Percentiles rank a stretch among this genome's conserved stretches.
phyloP scores from a whole-genome alignment of 192 early-diverging fungal genomes.

The Coemansia aciculifera region DNA sequence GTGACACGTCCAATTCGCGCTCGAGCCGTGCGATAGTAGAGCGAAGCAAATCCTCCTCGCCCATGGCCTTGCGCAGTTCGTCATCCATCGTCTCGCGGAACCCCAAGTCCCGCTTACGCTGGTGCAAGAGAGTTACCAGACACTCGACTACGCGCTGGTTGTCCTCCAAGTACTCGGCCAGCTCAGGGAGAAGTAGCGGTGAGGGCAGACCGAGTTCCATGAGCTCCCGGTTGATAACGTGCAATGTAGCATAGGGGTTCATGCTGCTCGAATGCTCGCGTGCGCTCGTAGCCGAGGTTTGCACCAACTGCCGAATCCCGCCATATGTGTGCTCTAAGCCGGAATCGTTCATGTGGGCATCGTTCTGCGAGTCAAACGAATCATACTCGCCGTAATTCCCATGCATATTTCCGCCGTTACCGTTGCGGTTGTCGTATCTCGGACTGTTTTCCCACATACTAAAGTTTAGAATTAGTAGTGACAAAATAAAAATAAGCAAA shows the following conservation, averaged over 20 bases:
- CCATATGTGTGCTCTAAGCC: constrained; percentile 35
- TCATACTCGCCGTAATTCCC: constrained; percentile 25
- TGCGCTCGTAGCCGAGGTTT: constrained; percentile 42
- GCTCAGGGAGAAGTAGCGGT: constrained; percentile 44
- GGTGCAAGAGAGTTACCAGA: constrained; percentile 29
- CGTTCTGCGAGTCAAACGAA: constrained; percentile 34
- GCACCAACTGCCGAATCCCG: constrained; percentile 47
- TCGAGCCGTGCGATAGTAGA: constrained; percentile 31
- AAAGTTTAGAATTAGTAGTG: too few relatives aligned
- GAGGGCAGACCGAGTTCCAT: constrained; percentile 50
- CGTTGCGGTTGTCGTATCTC: constrained; percentile 7
- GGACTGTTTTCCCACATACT: constrained; percentile 38
- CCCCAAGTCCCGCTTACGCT: constrained; percentile 28
- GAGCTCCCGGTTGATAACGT: constrained; percentile 53
- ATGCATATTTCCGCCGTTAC: not conserved
- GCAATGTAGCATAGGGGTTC: constrained; percentile 43
- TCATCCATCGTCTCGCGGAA: constrained; percentile 51
- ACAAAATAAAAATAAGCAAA: too few relatives aligned
- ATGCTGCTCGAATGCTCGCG: constrained; percentile 12
- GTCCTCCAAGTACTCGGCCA: constrained; percentile 43
- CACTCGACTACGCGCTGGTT: constrained; percentile 50
- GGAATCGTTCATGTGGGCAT: not conserved
- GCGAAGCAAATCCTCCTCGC: constrained; percentile 47
- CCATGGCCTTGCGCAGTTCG: constrained; percentile 45
- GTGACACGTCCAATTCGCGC: constrained; percentile 39